These are phyloP conservation scores for Xylariaceae sp. DNA, from an alignment of 2,329 filamentous ascomycete species.

Conservation along the genomic window DNA sequence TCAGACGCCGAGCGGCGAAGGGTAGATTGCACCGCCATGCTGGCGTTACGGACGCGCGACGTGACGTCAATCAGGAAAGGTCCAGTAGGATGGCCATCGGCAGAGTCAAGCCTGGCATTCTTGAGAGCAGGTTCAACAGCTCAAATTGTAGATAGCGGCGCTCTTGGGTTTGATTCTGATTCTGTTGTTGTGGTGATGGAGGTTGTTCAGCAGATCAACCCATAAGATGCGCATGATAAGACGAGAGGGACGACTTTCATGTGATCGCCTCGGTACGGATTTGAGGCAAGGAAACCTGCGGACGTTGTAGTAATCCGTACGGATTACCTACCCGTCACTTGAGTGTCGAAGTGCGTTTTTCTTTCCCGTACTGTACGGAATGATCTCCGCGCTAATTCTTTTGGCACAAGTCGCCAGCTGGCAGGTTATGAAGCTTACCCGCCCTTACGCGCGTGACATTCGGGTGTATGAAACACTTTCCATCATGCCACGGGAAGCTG, in stretches of 20 bases:
- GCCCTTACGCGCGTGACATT: too few relatives aligned
- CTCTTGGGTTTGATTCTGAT: neutral
- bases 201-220: neutral
- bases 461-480: too few relatives aligned
- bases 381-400: neutral
- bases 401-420: too few relatives aligned
- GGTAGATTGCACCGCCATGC: conserved; percentile 85
- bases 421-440: too few relatives aligned
- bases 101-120: conserved; percentile 14
- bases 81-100: conserved; percentile 24
- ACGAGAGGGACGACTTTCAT: neutral
- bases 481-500: too few relatives aligned
- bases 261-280: neutral
- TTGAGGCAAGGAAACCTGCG: neutral
- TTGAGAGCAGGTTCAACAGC: neutral
- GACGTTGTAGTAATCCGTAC: too few relatives aligned
- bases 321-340: too few relatives aligned
- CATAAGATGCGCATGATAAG: neutral
- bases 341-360: neutral
- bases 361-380: neutral
- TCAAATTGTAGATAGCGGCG: neutral
- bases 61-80: conserved; percentile 21
- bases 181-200: neutral
- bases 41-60: conserved; percentile 19
- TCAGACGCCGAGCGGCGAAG: conserved; percentile 61